These are phyloP conservation scores for Mortierella antarctica DNA, from an alignment of 192 early-diverging fungal genomes.

Conservation along the genomic window DNA sequence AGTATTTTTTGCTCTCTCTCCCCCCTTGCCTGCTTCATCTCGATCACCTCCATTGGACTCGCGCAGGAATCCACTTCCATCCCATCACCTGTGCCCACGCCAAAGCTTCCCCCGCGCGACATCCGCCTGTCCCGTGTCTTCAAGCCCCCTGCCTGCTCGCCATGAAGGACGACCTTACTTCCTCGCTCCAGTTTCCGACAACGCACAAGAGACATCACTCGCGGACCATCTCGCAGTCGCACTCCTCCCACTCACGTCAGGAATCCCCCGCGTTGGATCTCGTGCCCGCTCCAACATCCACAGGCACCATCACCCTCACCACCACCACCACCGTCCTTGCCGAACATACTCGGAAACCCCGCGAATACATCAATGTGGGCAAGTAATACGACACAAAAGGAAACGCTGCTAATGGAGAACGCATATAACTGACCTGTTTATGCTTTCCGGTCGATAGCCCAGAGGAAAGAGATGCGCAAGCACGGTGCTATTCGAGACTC, in stretches of 20 bases:
- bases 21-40: background rate
- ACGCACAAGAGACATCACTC: slow-evolving; percentile 49
- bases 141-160: too few species aligned
- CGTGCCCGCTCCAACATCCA: slow-evolving; percentile 26
- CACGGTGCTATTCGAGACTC: slow-evolving; percentile 43
- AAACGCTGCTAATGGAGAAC: too few species aligned
- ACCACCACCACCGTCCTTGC: slow-evolving; percentile 33
- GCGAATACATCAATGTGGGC: slow-evolving; percentile 52
- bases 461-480: slow-evolving; percentile 50
- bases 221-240: slow-evolving; percentile 41
- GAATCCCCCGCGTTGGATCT: slow-evolving; percentile 45
- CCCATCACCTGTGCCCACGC: background rate
- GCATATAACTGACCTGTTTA: too few species aligned
- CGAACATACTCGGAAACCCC: slow-evolving; percentile 18
- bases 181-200: slow-evolving; percentile 12
- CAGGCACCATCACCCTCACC: slow-evolving; percentile 40
- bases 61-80: background rate
- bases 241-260: slow-evolving; percentile 39
- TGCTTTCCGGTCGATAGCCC: slow-evolving; percentile 6
- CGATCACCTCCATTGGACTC: background rate
- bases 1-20: background rate
- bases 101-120: background rate
- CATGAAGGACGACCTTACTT: slow-evolving; percentile 32
- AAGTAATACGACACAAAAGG: background rate
- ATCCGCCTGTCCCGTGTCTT: background rate